A percentile compares a stretch with the other conserved stretches of the same genome.
Evolutionary conservation across 2,329 filamentous ascomycete species (phyloP).

Genomic region (Mycosphaerelloides madeirae): DNA sequence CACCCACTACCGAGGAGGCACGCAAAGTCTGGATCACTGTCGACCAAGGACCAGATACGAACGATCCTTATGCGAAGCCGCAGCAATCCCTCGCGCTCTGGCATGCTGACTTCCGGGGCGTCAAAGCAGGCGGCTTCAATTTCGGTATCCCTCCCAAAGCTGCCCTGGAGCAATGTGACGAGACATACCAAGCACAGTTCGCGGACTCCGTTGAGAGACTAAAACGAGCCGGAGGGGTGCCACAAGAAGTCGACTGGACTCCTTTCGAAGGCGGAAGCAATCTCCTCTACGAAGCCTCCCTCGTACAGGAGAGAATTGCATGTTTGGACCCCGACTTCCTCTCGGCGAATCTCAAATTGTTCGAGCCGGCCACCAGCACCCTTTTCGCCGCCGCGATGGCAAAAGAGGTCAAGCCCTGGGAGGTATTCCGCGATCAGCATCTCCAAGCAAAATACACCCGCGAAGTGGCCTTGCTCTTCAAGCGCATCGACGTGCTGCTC

Average conservation of each 20-base stretch:
- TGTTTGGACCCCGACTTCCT: slow-evolving; percentile 39
- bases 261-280: slow-evolving; percentile 50
- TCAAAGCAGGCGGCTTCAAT: slow-evolving; percentile 39
- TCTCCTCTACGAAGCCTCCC: slow-evolving; percentile 54
- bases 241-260: slow-evolving; percentile 45
- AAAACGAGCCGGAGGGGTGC: slow-evolving; percentile 38
- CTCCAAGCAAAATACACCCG: slow-evolving; percentile 43
- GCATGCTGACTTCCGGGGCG: slow-evolving; percentile 30
- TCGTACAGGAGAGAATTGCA: slow-evolving; percentile 54
- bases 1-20: slow-evolving; percentile 47
- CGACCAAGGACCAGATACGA: slow-evolving; percentile 43
- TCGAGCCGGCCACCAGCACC: slow-evolving; percentile 48
- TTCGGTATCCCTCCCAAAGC: slow-evolving; percentile 47
- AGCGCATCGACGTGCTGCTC: slow-evolving; percentile 45
- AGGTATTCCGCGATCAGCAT: slow-evolving; percentile 48
- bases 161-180: slow-evolving; percentile 42
- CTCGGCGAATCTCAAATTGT: slow-evolving; percentile 31
- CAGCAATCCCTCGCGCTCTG: slow-evolving; percentile 31
- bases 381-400: slow-evolving; percentile 41
- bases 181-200: slow-evolving; percentile 41
- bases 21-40: slow-evolving; percentile 47
- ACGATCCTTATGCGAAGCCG: slow-evolving; percentile 51
- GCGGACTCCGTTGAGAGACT: slow-evolving; percentile 38
- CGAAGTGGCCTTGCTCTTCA: slow-evolving; percentile 40
- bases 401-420: slow-evolving; percentile 39